phyloP scores from a whole-genome alignment of 78 protist species.

The Dictyostelium firmibasis region DNA sequence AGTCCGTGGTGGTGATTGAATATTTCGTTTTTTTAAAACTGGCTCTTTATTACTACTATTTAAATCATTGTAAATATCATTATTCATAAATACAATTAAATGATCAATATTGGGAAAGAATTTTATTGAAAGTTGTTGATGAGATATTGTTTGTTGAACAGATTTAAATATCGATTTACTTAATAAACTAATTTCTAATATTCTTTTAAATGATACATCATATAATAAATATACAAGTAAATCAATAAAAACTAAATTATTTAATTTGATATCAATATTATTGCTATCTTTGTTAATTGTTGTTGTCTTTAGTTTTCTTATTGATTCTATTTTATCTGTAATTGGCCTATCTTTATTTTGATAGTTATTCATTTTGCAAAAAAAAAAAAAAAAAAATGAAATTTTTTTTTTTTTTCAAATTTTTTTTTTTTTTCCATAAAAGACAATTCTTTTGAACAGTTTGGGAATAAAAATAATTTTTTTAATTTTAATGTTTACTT shows the following conservation, averaged over 20 bases:
- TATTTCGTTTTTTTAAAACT: background rate
- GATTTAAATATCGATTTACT: background rate
- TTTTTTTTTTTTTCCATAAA: too few species aligned
- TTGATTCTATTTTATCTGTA: too few species aligned
- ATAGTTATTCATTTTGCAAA: too few species aligned
- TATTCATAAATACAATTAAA: background rate
- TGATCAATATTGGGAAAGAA: background rate
- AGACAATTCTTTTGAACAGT: too few species aligned
- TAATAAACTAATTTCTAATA: background rate
- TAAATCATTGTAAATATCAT: background rate
- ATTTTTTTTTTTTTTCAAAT: too few species aligned
- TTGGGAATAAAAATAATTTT: too few species aligned
- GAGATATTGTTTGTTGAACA: background rate
- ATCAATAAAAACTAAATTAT: background rate
- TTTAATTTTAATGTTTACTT: too few species aligned
- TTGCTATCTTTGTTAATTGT: too few species aligned
- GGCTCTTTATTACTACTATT: background rate
- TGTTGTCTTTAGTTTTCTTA: too few species aligned
- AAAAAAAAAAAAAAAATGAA: too few species aligned
- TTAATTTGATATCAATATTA: background rate
- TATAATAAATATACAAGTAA: background rate
- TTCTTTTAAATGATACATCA: background rate
- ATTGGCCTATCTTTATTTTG: too few species aligned
- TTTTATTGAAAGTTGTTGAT: background rate
- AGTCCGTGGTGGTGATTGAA: background rate